Evolutionary conservation across 495 filamentous ascomycete genomes (phyloP), one percentile per base, ranked within the genome.

Genomic region (Annulohypoxylon maeteangense): DNA sequence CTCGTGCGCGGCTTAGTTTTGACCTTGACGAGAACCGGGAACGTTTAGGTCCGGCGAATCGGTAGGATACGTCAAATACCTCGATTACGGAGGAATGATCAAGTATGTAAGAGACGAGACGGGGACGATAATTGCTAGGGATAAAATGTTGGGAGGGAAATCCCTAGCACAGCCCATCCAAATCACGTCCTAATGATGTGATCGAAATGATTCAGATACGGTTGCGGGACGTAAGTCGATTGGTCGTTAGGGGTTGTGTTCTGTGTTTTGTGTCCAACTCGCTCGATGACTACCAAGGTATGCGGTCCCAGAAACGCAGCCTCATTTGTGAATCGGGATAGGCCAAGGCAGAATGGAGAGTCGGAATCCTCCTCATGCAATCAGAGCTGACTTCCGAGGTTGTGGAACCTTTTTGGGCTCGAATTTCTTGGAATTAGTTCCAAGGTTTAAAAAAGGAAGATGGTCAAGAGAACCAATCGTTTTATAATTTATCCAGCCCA

Each of bases 151-250:
- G 38, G 51, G 27, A 48, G 53, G 42, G 51, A 65, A 18, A 47
- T 20, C 11, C 48, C 61, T 50, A 55, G 50, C 25, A 67, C 29
- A 25, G 8, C 36, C 51, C 29, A 55, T 55, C 4, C 60, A 68
- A 48, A 68, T 48, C 59, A 64, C 62, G 55, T 14, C 60, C 70
- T 62, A 54, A 72, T 72, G 65, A 72, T 72, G 70, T 65, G 70
- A 68, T 72, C 34, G 56, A 61, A 48, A 72, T 65, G 70, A 72
- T 72, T 68, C 65, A 67, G 60, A 68, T 57, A 68, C 65, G 70
- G 65, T 65, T 60, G 70, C 70, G 40, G 54, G 47, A 65, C 60
- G 61, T 51, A 53, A 60, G 20, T 44, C 54, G 20, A 68, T 68
- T 72, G 64, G 70, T 44, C 54, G 59, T 36, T 55, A 22, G 63